A percentile compares a stretch with the other conserved stretches of the same genome.
These are phyloP conservation scores for Salvia sclarea DNA, from an alignment of 305 asterid genomes.

Conservation along the genomic window DNA sequence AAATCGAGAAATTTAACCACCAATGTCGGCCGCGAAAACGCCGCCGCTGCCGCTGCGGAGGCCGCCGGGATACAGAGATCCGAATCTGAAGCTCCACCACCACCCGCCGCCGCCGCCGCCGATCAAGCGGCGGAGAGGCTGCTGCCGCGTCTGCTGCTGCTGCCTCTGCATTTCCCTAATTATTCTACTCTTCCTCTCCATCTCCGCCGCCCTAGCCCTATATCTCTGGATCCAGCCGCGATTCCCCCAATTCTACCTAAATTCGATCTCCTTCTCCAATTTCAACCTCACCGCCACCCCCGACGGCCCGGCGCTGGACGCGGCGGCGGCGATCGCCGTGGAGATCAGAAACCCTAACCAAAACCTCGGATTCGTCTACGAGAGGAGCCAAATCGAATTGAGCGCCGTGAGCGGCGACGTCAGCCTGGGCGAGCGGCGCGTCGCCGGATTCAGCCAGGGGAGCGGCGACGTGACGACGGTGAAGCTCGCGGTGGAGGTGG, in stretches of 20 bases:
- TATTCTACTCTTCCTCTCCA: slow-evolving; percentile 30
- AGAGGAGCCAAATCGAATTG: slow-evolving; percentile 24
- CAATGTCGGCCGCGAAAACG: slow-evolving; percentile 34
- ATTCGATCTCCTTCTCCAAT: slow-evolving; percentile 39
- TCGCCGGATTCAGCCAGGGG: slow-evolving; percentile 48
- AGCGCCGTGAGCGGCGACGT: slow-evolving; percentile 30
- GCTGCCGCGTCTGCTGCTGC: slow-evolving; percentile 51
- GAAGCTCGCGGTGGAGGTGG: slow-evolving; percentile 30
- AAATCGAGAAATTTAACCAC: too few relatives aligned
- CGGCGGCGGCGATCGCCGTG: slow-evolving; percentile 28
- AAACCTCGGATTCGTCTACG: slow-evolving; percentile 42
- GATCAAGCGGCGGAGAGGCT: slow-evolving; percentile 24
- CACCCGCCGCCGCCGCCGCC: slow-evolving; percentile 19
- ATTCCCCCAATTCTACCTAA: slow-evolving; percentile 48
- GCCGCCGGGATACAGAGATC: slow-evolving; percentile 63
- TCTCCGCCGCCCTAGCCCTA: slow-evolving; percentile 35
- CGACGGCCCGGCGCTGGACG: slow-evolving; percentile 39
- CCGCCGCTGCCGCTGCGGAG: slow-evolving; percentile 43
- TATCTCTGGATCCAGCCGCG: slow-evolving; percentile 56
- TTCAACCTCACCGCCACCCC: slow-evolving; percentile 32
- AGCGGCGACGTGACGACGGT: slow-evolving; percentile 37
- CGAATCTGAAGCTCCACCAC: slow-evolving; percentile 28
- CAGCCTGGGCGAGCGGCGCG: slow-evolving; percentile 39
- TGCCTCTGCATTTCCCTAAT: slow-evolving; percentile 32
- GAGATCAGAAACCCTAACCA: slow-evolving; percentile 48